Evolutionary conservation across 495 filamentous ascomycete genomes (phyloP), one percentile per base, ranked within the genome.

Genomic region (Xylaria flabelliformis): DNA sequence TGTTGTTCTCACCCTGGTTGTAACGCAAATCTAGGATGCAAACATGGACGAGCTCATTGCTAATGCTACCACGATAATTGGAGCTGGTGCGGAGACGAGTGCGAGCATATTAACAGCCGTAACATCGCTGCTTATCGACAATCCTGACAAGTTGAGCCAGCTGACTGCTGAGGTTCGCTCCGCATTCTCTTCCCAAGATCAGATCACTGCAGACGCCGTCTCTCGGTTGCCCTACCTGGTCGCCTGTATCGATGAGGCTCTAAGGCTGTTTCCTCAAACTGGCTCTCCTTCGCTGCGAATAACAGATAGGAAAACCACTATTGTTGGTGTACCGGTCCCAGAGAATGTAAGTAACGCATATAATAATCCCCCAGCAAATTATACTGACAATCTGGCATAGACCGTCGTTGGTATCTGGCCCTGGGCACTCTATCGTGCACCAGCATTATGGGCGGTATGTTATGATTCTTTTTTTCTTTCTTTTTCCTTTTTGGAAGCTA

Each of bases 191-290:
- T 75, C 58, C 29, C 77, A 79, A 24, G 78, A 80, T 0, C 83
- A 88, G 0, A 90, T 90, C 42, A 82, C 74, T 0, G 73, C 82
- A 34, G 58, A 72, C 0, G 71, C 67, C 2, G 76, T 82, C 12
- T 72, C 75, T 13, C 64, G 75, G 3, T 76, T 88, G 1, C 77
- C 74, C 1, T 90, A 88, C 73, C 76, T 90, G 32, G 79, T 80
- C 51, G 89, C 89, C 1, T 82, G 85, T 19, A 74, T 91, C 21
- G 76, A 83, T 1, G 89, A 91, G 73, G 80, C 78, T 1, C 79
- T 91, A 10, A 81, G 89, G 13, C 72, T 90, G 13, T 86, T 86
- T 67, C 87, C 89, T 79, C 86, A 64, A n/a, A 15, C 77, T 76
- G 69, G 81, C 79, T 12, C 74, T 85, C 84, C 26, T 77, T 88